These are phyloP conservation scores for Cladosporium sphaerospermum DNA, from an alignment of 2,329 filamentous ascomycete genomes.

Conservation along the genomic window DNA sequence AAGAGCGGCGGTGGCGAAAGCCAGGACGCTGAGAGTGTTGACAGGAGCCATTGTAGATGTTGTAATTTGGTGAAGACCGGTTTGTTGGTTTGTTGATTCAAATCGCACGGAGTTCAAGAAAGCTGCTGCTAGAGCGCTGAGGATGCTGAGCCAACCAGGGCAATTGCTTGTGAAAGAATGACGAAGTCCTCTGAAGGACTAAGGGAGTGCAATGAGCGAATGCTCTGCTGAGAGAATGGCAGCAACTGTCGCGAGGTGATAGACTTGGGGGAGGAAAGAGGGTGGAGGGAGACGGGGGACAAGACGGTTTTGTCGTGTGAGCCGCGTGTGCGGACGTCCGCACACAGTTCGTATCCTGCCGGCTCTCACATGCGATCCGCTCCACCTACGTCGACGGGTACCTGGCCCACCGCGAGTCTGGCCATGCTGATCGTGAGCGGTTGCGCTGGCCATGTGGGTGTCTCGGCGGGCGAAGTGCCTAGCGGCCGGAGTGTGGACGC, in stretches of 20 bases:
- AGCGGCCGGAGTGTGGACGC: conserved; percentile 3
- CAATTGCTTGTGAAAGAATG: conserved; percentile 31
- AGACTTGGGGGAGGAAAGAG: conserved; percentile 16
- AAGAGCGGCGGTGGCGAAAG: conserved; percentile 35
- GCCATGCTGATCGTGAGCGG: conserved; percentile 8
- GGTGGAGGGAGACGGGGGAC: neutral
- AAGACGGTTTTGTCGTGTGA: conserved; percentile 3
- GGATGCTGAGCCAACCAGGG: conserved; percentile 38
- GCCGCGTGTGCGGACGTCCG: neutral
- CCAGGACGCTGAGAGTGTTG: conserved; percentile 38
- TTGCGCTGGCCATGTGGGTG: conserved; percentile 9
- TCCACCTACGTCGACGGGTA: conserved; percentile 5
- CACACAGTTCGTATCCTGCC: neutral
- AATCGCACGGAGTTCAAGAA: conserved; percentile 11
- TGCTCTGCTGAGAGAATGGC: conserved; percentile 30
- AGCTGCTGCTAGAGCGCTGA: conserved; percentile 37
- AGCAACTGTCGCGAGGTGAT: conserved; percentile 22
- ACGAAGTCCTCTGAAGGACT: conserved; percentile 30
- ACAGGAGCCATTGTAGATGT: conserved; percentile 28
- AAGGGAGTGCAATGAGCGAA: conserved; percentile 37
- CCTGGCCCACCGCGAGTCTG: conserved; percentile 3
- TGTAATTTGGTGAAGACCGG: conserved; percentile 16
- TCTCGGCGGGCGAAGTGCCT: neutral
- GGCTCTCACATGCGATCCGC: conserved; percentile 3
- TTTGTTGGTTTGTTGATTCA: conserved; percentile 11